Percentiles rank a stretch among this genome's conserved stretches.
phyloP scores from a whole-genome alignment of 2,329 filamentous ascomycete species.

The Aspergillus sp. region DNA sequence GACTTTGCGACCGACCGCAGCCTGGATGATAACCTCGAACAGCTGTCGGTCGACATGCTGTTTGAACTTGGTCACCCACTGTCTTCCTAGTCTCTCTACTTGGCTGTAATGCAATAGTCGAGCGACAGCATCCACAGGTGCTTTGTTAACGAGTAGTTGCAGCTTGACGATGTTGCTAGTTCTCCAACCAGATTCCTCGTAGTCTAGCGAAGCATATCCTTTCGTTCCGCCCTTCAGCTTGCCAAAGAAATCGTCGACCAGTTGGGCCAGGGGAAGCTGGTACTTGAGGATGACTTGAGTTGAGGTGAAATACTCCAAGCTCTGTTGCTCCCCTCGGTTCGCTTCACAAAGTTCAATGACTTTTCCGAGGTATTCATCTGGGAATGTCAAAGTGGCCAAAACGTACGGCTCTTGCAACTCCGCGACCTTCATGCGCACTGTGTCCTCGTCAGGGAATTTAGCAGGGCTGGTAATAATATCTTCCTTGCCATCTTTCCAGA shows the following conservation, averaged over 20 bases:
- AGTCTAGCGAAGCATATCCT: conserved; percentile 93
- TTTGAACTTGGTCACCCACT: conserved; percentile 95
- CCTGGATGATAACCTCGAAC: conserved; percentile 96
- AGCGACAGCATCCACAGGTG: conserved; percentile 90
- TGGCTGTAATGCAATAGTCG: conserved; percentile 83
- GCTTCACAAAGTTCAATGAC: conserved; percentile 93
- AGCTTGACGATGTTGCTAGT: conserved; percentile 80
- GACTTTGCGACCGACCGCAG: conserved; percentile 76
- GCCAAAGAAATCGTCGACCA: conserved; percentile 96
- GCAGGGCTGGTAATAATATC: conserved; percentile 81
- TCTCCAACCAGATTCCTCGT: conserved; percentile 91
- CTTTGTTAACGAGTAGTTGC: conserved; percentile 89
- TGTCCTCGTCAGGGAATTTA: conserved; percentile 76
- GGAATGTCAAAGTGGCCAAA: conserved; percentile 80
- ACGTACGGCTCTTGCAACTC: conserved; percentile 75
- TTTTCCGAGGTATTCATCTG: conserved; percentile 89
- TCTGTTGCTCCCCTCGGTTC: conserved; percentile 83
- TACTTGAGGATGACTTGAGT: conserved; percentile 96
- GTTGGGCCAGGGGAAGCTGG: conserved; percentile 78
- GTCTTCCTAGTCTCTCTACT: conserved; percentile 73
- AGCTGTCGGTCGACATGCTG: conserved; percentile 95
- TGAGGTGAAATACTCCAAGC: conserved; percentile 85
- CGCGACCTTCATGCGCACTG: conserved; percentile 53
- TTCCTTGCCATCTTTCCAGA: conserved; percentile 75
- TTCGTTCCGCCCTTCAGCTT: conserved; percentile 93